Evolutionary conservation across 805 yeast species (phyloP), one percentile per base, ranked within the genome.

Genomic region (Candida caryicola): DNA sequence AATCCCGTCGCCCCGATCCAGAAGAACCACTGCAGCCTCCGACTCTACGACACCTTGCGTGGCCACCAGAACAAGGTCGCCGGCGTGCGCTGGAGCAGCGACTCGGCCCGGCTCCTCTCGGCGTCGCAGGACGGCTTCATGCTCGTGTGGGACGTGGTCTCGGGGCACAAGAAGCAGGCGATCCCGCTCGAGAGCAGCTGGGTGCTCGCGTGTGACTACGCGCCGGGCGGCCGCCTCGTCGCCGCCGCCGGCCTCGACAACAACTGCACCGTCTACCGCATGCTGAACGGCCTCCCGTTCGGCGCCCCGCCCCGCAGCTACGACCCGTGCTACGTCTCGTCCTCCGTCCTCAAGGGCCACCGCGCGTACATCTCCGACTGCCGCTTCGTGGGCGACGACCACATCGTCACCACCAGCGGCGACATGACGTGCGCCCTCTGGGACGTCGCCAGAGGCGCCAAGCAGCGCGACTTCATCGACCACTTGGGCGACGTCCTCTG

Each of bases 211-310:
- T 82, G 95, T 65, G 88, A 82, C 2, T 73, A 77, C 18, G 76
- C 90, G 1, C 87, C 89, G 1, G 72, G 76, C 36, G 81, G 84
- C 0, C 64, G 69, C 31, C 55, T 81, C 8, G 81, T 82, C 4
- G 96, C 95, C 0, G 74, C 83, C 44, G 96, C 85, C 0, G 96
- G 96, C 0, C 67, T 89, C 43, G 90, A 85, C 43, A 89, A 89
- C 54, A 73, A 76, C 19, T 82, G 95, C 52, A 79, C 91, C 1
- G 66, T 89, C 5, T 86, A 86, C 57, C 19, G 23, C 13, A 19
- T 34, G 23, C 29, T 29, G 9, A 18, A 33, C 31, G 15, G 29
- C 10, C 16, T 36, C 8, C 21, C 16, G 15, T 21, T 21, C 10
- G 30, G 30, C 6, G 12, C 12, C 12, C 12, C 30, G 12, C 9